Evolutionary conservation across 139 green algal genomes (phyloP).

Genomic region (Deuterostichococcus epilithicus): DNA sequence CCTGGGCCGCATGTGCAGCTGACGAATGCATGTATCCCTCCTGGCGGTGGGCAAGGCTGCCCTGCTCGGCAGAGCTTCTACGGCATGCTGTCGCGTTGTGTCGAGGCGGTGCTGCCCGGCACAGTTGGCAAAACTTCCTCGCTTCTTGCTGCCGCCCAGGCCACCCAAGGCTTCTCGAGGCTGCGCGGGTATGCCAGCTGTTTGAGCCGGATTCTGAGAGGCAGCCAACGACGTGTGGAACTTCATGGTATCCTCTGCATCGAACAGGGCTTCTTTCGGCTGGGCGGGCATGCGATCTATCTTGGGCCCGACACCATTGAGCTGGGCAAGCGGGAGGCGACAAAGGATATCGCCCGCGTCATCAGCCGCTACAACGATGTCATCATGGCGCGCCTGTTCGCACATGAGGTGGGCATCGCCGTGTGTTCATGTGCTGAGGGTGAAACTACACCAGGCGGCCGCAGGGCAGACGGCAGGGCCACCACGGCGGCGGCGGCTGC

Average conservation of each 20-base stretch:
- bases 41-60: not conserved
- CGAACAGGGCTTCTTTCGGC: slow-evolving; percentile 83
- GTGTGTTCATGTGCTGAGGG: no score
- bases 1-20: no score
- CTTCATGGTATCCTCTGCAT: no score
- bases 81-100: not conserved
- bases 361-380: slow-evolving; percentile 94
- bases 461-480: no score
- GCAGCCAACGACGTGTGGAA: no score
- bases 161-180: no score
- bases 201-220: no score
- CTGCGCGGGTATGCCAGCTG: no score
- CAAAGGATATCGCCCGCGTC: slow-evolving; percentile 92
- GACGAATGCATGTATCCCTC: no score
- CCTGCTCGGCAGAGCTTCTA: not conserved
- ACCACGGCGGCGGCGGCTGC: no score
- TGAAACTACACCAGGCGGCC: no score
- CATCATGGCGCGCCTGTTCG: slow-evolving; percentile 98
- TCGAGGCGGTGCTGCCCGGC: not conserved
- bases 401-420: slow-evolving; percentile 64
- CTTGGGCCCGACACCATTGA: slow-evolving; percentile 92
- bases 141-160: no score
- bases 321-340: slow-evolving; percentile 93
- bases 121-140: not conserved
- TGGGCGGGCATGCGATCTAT: slow-evolving; percentile 94